Percentiles rank a stretch among this genome's conserved stretches.
Conservation (phyloP, 2,329 filamentous ascomycete species). For the Fusarium pseudocircinatum region DNA sequence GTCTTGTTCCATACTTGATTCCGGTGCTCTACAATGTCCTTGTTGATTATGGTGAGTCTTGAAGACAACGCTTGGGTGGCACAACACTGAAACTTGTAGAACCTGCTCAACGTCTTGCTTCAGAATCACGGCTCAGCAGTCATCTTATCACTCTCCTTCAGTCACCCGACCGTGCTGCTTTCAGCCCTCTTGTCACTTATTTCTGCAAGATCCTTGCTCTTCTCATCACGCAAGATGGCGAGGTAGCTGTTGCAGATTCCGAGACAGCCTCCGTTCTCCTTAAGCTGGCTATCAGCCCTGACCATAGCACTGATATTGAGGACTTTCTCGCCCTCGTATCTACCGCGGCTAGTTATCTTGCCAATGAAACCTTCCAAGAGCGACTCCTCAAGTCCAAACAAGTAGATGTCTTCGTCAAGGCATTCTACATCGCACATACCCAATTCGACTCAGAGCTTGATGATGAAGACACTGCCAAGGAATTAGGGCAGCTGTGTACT, state of each 20-base stretch:
- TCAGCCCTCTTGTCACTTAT: constrained; percentile 58
- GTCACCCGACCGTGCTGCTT: constrained; percentile 54
- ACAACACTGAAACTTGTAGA: constrained; percentile 50
- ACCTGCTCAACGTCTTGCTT: constrained; percentile 66
- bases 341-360: constrained; percentile 65
- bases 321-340: constrained; percentile 63
- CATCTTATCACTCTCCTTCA: constrained; percentile 61
- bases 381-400: constrained; percentile 54
- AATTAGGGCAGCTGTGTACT: constrained; percentile 59
- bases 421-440: constrained; percentile 60
- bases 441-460: constrained; percentile 55
- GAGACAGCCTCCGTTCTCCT: constrained; percentile 61
- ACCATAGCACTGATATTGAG: constrained; percentile 58
- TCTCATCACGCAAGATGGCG: constrained; percentile 62
- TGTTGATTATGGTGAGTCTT: constrained; percentile 66
- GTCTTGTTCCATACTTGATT: constrained; percentile 61
- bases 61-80: neutral
- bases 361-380: constrained; percentile 61
- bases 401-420: constrained; percentile 56
- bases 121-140: constrained; percentile 59
- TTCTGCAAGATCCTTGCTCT: constrained; percentile 67
- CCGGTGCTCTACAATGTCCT: constrained; percentile 71
- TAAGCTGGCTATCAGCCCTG: constrained; percentile 55
- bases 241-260: constrained; percentile 55
- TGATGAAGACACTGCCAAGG: constrained; percentile 54